Percentiles rank a stretch among this genome's conserved stretches.
phyloP scores from a whole-genome alignment of 352 stramenopile species.

The Globisporangium echinulatum region DNA sequence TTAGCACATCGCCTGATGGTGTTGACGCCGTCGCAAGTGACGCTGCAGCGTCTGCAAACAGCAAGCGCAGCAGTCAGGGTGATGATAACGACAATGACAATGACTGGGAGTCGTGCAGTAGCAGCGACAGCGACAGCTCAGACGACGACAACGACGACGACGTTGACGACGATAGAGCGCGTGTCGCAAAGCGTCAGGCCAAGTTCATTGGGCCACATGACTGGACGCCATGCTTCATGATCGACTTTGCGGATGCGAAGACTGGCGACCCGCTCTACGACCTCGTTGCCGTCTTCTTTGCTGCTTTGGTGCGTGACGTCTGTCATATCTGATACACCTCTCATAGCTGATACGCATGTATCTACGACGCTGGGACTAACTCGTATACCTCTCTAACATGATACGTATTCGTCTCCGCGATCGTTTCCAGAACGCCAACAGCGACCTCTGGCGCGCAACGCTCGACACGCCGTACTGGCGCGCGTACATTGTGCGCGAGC shows the following conservation, averaged over 20 bases:
- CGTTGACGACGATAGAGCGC: constrained; percentile 10
- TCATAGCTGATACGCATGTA: too few relatives aligned
- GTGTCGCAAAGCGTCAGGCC: constrained; percentile 34
- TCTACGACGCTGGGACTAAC: too few relatives aligned
- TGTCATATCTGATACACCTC: too few relatives aligned
- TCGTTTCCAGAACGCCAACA: constrained; percentile 52
- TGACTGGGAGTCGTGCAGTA: constrained; percentile 35
- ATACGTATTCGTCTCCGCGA: too few relatives aligned
- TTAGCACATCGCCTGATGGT: not conserved
- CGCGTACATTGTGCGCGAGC: constrained; percentile 46
- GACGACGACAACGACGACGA: constrained; percentile 44
- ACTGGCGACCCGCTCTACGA: constrained; percentile 84
- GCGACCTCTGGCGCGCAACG: constrained; percentile 46
- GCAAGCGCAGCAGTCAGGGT: too few relatives aligned
- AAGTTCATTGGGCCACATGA: constrained; percentile 40
- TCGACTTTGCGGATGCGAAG: constrained; percentile 87
- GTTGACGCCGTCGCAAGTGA: not conserved
- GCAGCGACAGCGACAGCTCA: constrained; percentile 41
- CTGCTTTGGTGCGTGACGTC: constrained; percentile 47
- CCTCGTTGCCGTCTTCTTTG: constrained; percentile 76
- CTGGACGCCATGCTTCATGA: constrained; percentile 66
- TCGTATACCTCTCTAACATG: too few relatives aligned
- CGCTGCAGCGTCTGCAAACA: not conserved
- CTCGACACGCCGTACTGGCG: constrained; percentile 69
- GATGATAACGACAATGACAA: constrained; percentile 23